Evolutionary conservation across 176 grass and related monocot genomes (phyloP).

Genomic region (Oryza coarctata): DNA sequence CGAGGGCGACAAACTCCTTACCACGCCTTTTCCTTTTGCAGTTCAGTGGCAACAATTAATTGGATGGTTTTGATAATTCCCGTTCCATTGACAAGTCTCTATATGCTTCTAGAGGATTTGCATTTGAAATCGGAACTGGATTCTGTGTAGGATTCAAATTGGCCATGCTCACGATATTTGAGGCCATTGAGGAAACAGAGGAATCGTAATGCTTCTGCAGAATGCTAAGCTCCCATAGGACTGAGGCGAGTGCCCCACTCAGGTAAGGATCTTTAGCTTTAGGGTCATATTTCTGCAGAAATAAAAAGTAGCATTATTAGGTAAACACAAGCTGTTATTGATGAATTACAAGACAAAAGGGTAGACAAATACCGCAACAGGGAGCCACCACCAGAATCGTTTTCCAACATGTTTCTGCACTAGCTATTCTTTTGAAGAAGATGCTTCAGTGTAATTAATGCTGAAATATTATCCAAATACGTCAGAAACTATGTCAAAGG

Average conservation of each 20-base stretch:
- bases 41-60: slow-evolving; percentile 49
- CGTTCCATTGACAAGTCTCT: slow-evolving; percentile 49
- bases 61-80: slow-evolving; percentile 50
- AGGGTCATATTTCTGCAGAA: slow-evolving; percentile 84
- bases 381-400: slow-evolving; percentile 86
- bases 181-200: slow-evolving; percentile 61
- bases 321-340: slow-evolving; percentile 4
- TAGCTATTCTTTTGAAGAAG: too few relatives aligned
- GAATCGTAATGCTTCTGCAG: slow-evolving; percentile 78
- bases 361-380: slow-evolving; percentile 57
- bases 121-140: slow-evolving; percentile 57
- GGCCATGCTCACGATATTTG: slow-evolving; percentile 71
- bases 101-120: slow-evolving; percentile 76
- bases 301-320: slow-evolving; percentile 2
- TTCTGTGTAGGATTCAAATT: slow-evolving; percentile 70
- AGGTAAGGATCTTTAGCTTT: slow-evolving; percentile 84
- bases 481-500: too few relatives aligned
- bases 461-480: too few relatives aligned
- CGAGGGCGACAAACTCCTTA: too few relatives aligned
- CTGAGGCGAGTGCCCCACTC: slow-evolving; percentile 84
- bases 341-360: background rate
- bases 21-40: slow-evolving; percentile 50
- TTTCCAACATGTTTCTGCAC: slow-evolving; percentile 79
- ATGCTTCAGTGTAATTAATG: too few relatives aligned
- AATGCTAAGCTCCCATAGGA: slow-evolving; percentile 91